phyloP scores from a whole-genome alignment of 768 basidiomycete species.

The Lactifluus volemus region DNA sequence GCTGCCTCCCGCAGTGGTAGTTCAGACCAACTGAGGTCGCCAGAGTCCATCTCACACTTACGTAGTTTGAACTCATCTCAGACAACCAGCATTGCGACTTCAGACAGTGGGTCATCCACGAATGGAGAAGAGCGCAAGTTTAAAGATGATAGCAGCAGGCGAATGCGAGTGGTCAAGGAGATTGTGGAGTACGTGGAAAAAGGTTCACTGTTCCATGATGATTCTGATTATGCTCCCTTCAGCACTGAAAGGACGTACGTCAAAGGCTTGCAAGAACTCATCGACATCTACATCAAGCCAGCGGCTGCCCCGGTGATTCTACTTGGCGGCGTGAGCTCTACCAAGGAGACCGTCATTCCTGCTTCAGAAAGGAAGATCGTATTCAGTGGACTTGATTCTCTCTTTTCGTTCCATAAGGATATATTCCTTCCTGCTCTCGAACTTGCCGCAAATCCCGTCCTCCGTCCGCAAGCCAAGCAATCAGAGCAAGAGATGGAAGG shows the following conservation, averaged over 20 bases:
- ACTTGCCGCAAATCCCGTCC: slow-evolving; percentile 59
- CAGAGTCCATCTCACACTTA: slow-evolving; percentile 52
- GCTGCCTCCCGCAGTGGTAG: slow-evolving; percentile 32
- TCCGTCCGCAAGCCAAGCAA: slow-evolving; percentile 39
- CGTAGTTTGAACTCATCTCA: slow-evolving; percentile 53
- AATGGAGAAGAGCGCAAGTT: slow-evolving; percentile 68
- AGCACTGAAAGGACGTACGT: slow-evolving; percentile 96
- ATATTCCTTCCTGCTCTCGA: slow-evolving; percentile 91
- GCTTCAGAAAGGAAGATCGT: slow-evolving; percentile 81
- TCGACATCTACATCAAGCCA: slow-evolving; percentile 92
- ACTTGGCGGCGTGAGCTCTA: slow-evolving; percentile 59
- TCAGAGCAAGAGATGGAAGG: slow-evolving; percentile 60
- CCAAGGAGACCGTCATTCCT: slow-evolving; percentile 81
- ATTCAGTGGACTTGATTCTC: slow-evolving; percentile 81
- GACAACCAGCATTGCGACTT: slow-evolving; percentile 67
- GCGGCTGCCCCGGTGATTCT: slow-evolving; percentile 61
- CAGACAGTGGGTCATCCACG: slow-evolving; percentile 58
- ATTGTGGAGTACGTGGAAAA: slow-evolving; percentile 68
- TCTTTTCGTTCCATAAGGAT: slow-evolving; percentile 88
- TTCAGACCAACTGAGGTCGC: slow-evolving; percentile 51
- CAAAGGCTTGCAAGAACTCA: slow-evolving; percentile 85
- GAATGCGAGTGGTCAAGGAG: slow-evolving; percentile 79
- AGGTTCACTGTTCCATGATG: slow-evolving; percentile 3
- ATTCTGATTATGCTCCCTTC: slow-evolving; percentile 18
- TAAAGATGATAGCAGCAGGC: slow-evolving; percentile 84